These are phyloP conservation scores for Melanopsichium pennsylvanicum DNA, from an alignment of 1,284 basidiomycete species.

Conservation along the genomic window DNA sequence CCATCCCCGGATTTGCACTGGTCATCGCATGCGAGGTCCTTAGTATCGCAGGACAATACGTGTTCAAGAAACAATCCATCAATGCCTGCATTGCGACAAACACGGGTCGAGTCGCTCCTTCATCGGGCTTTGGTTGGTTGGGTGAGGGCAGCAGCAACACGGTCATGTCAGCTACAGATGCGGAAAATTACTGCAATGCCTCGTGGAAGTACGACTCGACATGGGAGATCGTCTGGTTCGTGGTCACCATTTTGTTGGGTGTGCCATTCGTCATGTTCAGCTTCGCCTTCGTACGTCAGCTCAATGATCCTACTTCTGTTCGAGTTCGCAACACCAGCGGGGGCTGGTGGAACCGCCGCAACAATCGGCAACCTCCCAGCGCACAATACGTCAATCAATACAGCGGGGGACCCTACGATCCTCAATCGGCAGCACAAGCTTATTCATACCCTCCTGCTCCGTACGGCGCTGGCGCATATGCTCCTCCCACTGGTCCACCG, in stretches of 20 bases:
- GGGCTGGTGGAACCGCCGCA: conserved; percentile 30
- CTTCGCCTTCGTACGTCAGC: conserved; percentile 54
- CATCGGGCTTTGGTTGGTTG: conserved; percentile 21
- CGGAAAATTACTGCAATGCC: conserved; percentile 41
- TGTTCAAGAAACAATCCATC: conserved; percentile 46
- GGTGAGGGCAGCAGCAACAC: conserved; percentile 12
- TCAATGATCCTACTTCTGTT: conserved; percentile 45
- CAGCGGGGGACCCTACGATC: conserved; percentile 34
- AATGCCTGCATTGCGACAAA: conserved; percentile 41
- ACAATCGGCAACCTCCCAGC: conserved; percentile 31
- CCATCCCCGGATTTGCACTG: conserved; percentile 33
- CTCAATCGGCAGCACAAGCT: conserved; percentile 32
- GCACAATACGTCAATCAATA: conserved; percentile 23
- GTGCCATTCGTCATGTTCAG: conserved; percentile 51
- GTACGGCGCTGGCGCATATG: conserved; percentile 26
- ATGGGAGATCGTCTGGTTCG: conserved; percentile 53
- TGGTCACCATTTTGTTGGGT: conserved; percentile 47
- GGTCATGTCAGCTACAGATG: conserved; percentile 30
- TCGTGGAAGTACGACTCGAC: conserved; percentile 42
- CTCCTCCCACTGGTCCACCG: conserved; percentile 27
- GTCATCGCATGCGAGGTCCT: conserved; percentile 50
- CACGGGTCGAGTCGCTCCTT: conserved; percentile 27
- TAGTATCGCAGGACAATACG: conserved; percentile 47
- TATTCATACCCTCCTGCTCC: conserved; percentile 43
- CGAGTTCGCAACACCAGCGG: conserved; percentile 23